These are phyloP conservation scores for Eimeria falciformis DNA, from an alignment of 169 alveolate genomes.

Conservation along the genomic window DNA sequence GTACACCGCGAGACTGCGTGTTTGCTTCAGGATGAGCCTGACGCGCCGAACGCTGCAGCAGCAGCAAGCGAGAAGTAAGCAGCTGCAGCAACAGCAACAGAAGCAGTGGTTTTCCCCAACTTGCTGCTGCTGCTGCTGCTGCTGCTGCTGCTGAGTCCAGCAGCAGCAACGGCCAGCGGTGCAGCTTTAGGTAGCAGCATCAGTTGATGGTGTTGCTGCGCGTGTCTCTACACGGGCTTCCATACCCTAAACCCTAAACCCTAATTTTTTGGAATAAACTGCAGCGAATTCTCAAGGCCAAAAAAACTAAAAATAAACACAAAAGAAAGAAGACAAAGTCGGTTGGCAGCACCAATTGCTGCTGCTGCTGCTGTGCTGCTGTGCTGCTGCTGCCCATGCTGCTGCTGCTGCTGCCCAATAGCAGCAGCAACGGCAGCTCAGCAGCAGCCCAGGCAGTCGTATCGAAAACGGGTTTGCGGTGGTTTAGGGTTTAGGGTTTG, in stretches of 20 bases:
- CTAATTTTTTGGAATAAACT: background rate
- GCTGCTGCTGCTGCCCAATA: too few species aligned
- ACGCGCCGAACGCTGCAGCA: background rate
- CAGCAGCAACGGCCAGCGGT: background rate
- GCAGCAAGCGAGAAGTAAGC: background rate
- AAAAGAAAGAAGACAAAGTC: too few species aligned
- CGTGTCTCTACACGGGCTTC: background rate
- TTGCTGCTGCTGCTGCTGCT: background rate
- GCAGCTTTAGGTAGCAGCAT: background rate
- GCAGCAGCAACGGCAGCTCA: too few species aligned
- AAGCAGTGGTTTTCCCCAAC: background rate
- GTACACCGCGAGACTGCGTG: background rate
- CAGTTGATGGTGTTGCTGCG: background rate
- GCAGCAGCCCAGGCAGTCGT: too few species aligned
- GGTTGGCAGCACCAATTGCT: too few species aligned
- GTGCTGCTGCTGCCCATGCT: too few species aligned
- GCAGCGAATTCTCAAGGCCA: too few species aligned
- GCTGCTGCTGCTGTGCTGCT: too few species aligned
- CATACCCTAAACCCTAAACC: background rate
- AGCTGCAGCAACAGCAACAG: background rate
- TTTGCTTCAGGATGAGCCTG: constrained; percentile 6
- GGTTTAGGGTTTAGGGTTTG: background rate
- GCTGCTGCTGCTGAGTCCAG: background rate
- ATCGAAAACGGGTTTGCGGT: too few species aligned
- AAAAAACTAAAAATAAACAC: too few species aligned